These are phyloP conservation scores for Prunus davidiana DNA, from an alignment of 306 rosid species.

Conservation along the genomic window DNA sequence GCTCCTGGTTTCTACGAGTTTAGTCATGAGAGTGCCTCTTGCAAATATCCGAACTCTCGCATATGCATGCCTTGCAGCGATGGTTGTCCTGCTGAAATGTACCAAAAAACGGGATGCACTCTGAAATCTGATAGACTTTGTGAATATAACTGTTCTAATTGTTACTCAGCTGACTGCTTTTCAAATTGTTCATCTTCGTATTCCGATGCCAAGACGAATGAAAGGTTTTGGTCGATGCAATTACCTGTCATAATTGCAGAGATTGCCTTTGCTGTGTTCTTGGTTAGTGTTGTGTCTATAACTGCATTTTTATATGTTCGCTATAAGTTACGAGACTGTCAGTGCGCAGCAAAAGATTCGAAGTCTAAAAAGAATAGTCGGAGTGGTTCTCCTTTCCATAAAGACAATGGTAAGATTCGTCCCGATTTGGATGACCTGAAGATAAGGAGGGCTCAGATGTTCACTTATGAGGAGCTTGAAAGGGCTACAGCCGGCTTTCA, in stretches of 20 bases:
- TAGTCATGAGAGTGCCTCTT: conserved; percentile 39
- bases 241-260: conserved; percentile 64
- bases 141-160: conserved; percentile 75
- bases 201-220: conserved; percentile 44
- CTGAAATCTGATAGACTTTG: conserved; percentile 61
- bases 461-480: conserved; percentile 76
- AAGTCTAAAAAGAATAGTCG: conserved; percentile 43
- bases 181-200: conserved; percentile 55
- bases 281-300: conserved; percentile 57
- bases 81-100: conserved; percentile 73
- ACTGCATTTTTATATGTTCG: conserved; percentile 72
- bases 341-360: conserved; percentile 40
- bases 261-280: conserved; percentile 63
- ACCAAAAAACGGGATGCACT: conserved; percentile 47
- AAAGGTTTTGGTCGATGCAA: conserved; percentile 67
- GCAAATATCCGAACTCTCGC: conserved; percentile 45
- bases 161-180: conserved; percentile 55
- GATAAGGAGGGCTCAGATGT: conserved; percentile 74
- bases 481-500: conserved; percentile 68
- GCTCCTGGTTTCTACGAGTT: conserved; percentile 68
- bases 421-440: conserved; percentile 73
- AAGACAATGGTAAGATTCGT: conserved; percentile 49
- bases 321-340: conserved; percentile 59
- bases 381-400: conserved; percentile 41
- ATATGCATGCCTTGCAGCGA: conserved; percentile 74